A percentile compares a stretch with the other conserved stretches of the same genome.
Conservation (phyloP, 2,329 filamentous ascomycete species). For the Xylariaceae sp. region DNA sequence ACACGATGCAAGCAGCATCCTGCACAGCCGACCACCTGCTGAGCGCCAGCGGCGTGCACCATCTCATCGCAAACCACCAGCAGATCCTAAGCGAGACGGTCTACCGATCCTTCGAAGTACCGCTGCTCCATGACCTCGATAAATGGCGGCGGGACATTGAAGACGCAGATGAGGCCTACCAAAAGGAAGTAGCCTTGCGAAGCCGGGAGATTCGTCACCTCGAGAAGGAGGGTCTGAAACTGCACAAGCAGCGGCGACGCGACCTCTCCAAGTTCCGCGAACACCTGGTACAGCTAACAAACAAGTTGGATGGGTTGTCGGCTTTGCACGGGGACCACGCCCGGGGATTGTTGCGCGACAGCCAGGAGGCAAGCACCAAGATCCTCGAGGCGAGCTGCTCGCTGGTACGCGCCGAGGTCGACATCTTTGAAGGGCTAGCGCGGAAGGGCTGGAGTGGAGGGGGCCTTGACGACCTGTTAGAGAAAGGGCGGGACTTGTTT, state of each 20-base stretch:
- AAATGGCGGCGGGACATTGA: slow-evolving; percentile 67
- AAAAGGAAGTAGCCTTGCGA: slow-evolving; percentile 59
- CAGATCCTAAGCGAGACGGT: slow-evolving; percentile 73
- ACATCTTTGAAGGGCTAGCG: slow-evolving; percentile 71
- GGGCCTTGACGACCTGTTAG: slow-evolving; percentile 68
- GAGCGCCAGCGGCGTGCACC: slow-evolving; percentile 67
- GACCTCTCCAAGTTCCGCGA: slow-evolving; percentile 67
- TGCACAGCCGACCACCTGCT: slow-evolving; percentile 70
- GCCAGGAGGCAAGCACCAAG: slow-evolving; percentile 66
- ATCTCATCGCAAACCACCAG: slow-evolving; percentile 72
- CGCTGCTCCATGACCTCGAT: slow-evolving; percentile 71
- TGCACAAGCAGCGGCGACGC: slow-evolving; percentile 64
- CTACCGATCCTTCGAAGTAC: slow-evolving; percentile 71
- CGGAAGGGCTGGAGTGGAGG: slow-evolving; percentile 72
- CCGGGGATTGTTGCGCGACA: slow-evolving; percentile 64
- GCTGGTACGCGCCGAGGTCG: slow-evolving; percentile 70
- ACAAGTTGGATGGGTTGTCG: slow-evolving; percentile 67
- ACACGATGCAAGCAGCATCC: slow-evolving; percentile 51
- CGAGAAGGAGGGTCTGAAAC: slow-evolving; percentile 68
- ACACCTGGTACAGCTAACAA: slow-evolving; percentile 68
- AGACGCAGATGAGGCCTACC: slow-evolving; percentile 68
- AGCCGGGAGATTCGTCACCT: slow-evolving; percentile 66
- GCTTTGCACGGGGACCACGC: slow-evolving; percentile 65
- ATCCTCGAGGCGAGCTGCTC: slow-evolving; percentile 70
- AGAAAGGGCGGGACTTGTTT: slow-evolving; percentile 68